Evolutionary conservation across 2,329 filamentous ascomycete genomes (phyloP).

Genomic region (Diaporthe sp.): DNA sequence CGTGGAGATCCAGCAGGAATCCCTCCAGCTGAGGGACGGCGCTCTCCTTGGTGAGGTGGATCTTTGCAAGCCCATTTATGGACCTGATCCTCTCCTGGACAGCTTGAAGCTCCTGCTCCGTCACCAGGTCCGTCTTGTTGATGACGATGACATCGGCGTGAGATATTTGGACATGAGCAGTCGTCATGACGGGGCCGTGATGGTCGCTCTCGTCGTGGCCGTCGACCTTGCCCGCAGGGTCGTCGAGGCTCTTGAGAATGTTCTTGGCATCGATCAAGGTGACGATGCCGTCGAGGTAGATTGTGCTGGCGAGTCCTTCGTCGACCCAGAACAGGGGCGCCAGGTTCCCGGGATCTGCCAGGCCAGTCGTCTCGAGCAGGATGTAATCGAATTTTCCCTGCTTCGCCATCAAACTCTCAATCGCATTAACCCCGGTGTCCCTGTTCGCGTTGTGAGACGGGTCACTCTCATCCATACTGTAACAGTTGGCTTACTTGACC

Average conservation of each 20-base stretch:
- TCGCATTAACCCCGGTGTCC: slow-evolving; percentile 92
- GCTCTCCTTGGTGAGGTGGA: slow-evolving; percentile 84
- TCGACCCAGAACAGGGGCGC: slow-evolving; percentile 98
- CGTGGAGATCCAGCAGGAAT: slow-evolving; percentile 88
- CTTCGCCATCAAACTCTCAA: slow-evolving; percentile 95
- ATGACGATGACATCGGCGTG: slow-evolving; percentile 95
- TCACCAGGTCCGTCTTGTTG: slow-evolving; percentile 92
- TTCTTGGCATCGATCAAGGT: slow-evolving; percentile 97
- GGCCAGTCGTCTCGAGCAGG: slow-evolving; percentile 92
- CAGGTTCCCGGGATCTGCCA: slow-evolving; percentile 95
- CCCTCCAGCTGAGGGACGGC: slow-evolving; percentile 86
- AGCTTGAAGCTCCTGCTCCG: slow-evolving; percentile 71
- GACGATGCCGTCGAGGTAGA: slow-evolving; percentile 96
- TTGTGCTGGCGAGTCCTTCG: slow-evolving; percentile 91
- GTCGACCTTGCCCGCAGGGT: slow-evolving; percentile 67
- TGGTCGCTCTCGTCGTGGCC: slow-evolving; percentile 61
- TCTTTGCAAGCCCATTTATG: slow-evolving; percentile 90
- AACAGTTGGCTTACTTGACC: slow-evolving; percentile 74
- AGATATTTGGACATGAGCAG: slow-evolving; percentile 94
- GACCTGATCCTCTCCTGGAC: slow-evolving; percentile 79
- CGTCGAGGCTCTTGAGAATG: slow-evolving; percentile 83
- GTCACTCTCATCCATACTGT: not conserved
- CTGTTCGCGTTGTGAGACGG: slow-evolving; percentile 51
- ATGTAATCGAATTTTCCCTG: slow-evolving; percentile 98
- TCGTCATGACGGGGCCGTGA: slow-evolving; percentile 80